Base-by-base conservation (phyloP, 495 filamentous ascomycete genomes). In the Baudoinia panamericana region DNA sequence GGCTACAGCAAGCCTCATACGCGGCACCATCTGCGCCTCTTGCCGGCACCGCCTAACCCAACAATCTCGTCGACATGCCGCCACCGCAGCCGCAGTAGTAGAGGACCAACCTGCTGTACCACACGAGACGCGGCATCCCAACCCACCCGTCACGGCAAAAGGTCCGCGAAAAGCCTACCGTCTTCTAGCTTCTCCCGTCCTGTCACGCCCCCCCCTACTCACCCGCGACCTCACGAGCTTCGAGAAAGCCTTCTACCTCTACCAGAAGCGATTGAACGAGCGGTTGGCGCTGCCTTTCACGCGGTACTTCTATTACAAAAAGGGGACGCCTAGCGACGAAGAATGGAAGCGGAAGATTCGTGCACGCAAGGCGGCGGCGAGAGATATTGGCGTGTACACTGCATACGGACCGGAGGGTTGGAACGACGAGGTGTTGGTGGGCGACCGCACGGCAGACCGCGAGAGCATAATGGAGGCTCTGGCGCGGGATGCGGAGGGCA, bases 211-310 rank as follows among this genome's bases (percentile, higher is more conserved):
- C 5, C 90, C 90, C 7, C 63, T 85, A 35, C 68, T 99, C 48
- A 96, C 92, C 36, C 81, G 80, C 45, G 68, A 79, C 36, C 78
- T 84, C 13, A 78, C 77, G 23, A 69, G 81, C 10, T 96, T 99
- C 61, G 90, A 99, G 62, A 79, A 84, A 58, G 68, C 87, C 36
- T 95, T 73, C 66, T 90, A 78, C 67, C 83, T 96, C 59, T 99
- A 99, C 67, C 90, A 99, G 64, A 83, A 84, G 45, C 85, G 90
- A 10, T 70, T 99, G 38, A 93, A 99, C 62, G 90, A 99, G 66
- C 84, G 90, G 9, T 68, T 94, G 22, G 74, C 76, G 9, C 69
- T 88, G 7, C 87, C 88, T 2, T 99, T 99, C 66, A 81, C 79
- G 13, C 74, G 80, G 37, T 85, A 82, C 58, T 90, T 95, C 63